Base-by-base conservation (phyloP, 805 yeast genomes). In the Myxozyma lipomycoides region DNA sequence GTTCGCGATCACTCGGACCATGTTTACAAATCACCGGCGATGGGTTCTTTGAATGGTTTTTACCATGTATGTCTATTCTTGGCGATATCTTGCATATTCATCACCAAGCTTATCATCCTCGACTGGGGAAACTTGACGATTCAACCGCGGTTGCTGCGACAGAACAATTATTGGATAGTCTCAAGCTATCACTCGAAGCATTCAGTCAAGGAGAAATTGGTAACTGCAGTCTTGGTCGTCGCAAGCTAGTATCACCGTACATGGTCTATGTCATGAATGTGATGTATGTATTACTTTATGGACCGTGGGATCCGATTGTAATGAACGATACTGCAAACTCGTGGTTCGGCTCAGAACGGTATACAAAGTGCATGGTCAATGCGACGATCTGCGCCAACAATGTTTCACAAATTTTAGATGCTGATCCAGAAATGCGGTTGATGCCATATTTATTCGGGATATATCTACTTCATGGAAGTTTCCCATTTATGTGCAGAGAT, bases 1-100 rank as follows among this genome's bases (percentile, higher is more conserved):
- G 38, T 21, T 7, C 6, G 19, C 15, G 38, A 15, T 6, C 15
- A n/a, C 18, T 7, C 19, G 38, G 38, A 10, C 38, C 38, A 6
- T 35, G 21, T 7, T 21, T 35, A 6, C 12, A 35, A 5, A 61
- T 63, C 2, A 54, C 70, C 6, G 61, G 65, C 5, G 58, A 57
- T n/a, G 74, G 72, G 2, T 56, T 70, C 1, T 71, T 64, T 61
- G 76, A 74, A 1, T 72, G 69, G 64, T 64, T 69, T 45, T 50
- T 72, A 18, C 73, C 74, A 6, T 44, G 66, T n/a, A 62, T 67
- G 54, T 60, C 65, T 22, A 48, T 72, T 10, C 58, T 70, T 41
- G 73, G 73, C 0, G 61, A 61, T 22, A 57, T 67, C 9, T 60
- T 52, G 6, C 55, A 60, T 43, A 30, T 58, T 28, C 60, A 61